Conservation (phyloP, 179 eudicot genomes). For the Gypsophila paniculata region DNA sequence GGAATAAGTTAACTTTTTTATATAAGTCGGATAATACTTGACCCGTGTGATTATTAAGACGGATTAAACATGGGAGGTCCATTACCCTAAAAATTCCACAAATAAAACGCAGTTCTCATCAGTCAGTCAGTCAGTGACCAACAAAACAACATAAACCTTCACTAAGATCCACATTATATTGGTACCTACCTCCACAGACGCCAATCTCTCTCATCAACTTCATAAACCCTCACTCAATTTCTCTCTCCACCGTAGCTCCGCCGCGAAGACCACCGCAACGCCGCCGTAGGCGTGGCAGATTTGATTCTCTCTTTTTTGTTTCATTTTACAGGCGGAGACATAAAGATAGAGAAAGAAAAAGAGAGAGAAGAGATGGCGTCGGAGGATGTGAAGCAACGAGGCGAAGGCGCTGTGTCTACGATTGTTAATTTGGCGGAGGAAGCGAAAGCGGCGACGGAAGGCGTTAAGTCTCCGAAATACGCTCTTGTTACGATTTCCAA, state of each 20-base stretch:
- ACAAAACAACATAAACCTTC: too few species aligned
- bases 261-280: neutral
- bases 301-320: neutral
- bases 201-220: neutral
- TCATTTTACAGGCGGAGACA: neutral
- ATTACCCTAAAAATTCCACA: too few species aligned
- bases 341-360: too few species aligned
- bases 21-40: too few species aligned
- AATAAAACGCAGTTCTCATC: too few species aligned
- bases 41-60: too few species aligned
- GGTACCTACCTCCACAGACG: neutral
- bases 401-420: slow-evolving; percentile 56
- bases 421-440: slow-evolving; percentile 81
- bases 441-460: slow-evolving; percentile 70
- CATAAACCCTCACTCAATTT: neutral
- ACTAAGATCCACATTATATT: too few species aligned
- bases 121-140: too few species aligned
- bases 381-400: slow-evolving; percentile 68
- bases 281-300: neutral
- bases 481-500: slow-evolving; percentile 56
- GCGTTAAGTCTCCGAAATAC: slow-evolving; percentile 51
- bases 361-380: slow-evolving; percentile 55
- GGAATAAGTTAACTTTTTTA: too few species aligned
- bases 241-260: neutral
- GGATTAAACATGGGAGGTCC: too few species aligned